Evolutionary conservation across 2,329 filamentous ascomycete genomes (phyloP), one percentile per base, ranked within the genome.

Genomic region (Reticulascus tulasneorum): DNA sequence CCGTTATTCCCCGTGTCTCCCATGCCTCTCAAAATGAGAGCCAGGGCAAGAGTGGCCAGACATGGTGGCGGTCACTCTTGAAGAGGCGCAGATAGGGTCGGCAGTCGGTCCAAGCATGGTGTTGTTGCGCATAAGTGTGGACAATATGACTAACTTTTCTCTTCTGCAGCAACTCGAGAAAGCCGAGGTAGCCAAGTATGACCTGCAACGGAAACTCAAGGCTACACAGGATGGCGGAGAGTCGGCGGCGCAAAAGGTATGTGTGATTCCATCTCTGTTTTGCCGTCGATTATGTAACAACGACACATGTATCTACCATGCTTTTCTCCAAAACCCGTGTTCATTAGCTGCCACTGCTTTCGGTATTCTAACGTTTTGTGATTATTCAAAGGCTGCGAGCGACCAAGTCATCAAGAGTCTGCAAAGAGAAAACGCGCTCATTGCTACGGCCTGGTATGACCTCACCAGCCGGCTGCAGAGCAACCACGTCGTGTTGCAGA

Each of bases 361-460:
- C 16, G 11, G 5, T 11, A 20, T 23, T 16, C 17, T 25, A 20
- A 39, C 38, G 21, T 29, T n/a, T 20, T 19, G 2, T 27, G 17
- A n/a, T 10, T 24, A 12, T 22, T 23, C 35, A 29, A 50, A 77
- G 69, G 69, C 70, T 27, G 64, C 70, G 36, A 60, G 59, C 45
- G 74, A 79, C 29, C 64, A 75, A 52, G 63, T 69, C 33, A 75
- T 86, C 52, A 77, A 79, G 47, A 85, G 82, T 49, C 73, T 94
- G 40, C 76, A 84, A 56, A 77, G 84, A 49, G 87, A 94, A 60
- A 88, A 87, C 57, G 74, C 75, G 24, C 73, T 93, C 54, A 87
- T 94, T 51, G 71, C 82, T 18, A 84, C 81, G n/a, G 87, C 87
- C 3, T 94, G 86, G 86, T 90, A 90, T 63, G 86, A 91, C 59